Evolutionary conservation across 768 basidiomycete species (phyloP).

Genomic region (Phylloporus sp.): DNA sequence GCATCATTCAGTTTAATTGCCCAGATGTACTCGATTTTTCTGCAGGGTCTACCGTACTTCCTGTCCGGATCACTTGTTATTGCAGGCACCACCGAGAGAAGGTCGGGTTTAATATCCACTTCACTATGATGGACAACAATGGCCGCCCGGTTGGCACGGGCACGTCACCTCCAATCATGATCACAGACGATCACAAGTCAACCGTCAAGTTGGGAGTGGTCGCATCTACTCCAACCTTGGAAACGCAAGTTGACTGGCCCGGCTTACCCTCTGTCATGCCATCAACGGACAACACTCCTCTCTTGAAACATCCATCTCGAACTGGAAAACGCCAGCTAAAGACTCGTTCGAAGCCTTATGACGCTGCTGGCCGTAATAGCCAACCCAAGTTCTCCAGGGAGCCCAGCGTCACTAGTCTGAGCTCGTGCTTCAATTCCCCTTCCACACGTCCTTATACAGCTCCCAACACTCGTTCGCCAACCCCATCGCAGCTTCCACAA

Average conservation of each 20-base stretch:
- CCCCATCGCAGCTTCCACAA: conserved; percentile 23
- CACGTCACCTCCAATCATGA: conserved; percentile 89
- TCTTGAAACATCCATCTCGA: conserved; percentile 44
- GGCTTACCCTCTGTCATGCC: conserved; percentile 26
- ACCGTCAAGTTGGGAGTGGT: conserved; percentile 32
- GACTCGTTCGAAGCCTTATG: conserved; percentile 71
- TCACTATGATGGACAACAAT: conserved; percentile 75
- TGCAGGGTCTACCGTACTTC: conserved; percentile 82
- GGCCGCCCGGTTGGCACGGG: conserved; percentile 82
- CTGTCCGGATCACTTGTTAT: conserved; percentile 95
- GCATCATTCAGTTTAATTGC: conserved; percentile 96
- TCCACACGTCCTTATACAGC: conserved; percentile 35
- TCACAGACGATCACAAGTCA: conserved; percentile 99
- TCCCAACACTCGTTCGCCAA: conserved; percentile 31
- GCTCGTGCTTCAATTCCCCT: conserved; percentile 46
- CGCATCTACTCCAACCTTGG: conserved; percentile 34
- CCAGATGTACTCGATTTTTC: conserved; percentile 86
- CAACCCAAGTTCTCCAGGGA: conserved; percentile 51
- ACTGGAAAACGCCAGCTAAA: conserved; percentile 46
- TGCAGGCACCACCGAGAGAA: conserved; percentile 99
- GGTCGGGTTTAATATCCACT: conserved; percentile 87
- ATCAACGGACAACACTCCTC: conserved; percentile 34
- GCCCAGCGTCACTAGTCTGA: conserved; percentile 48
- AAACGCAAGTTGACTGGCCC: conserved; percentile 50
- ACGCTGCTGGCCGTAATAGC: conserved; percentile 33